These are phyloP conservation scores for Lycium ferocissimum DNA, from an alignment of 257 asterid genomes.

Conservation along the genomic window DNA sequence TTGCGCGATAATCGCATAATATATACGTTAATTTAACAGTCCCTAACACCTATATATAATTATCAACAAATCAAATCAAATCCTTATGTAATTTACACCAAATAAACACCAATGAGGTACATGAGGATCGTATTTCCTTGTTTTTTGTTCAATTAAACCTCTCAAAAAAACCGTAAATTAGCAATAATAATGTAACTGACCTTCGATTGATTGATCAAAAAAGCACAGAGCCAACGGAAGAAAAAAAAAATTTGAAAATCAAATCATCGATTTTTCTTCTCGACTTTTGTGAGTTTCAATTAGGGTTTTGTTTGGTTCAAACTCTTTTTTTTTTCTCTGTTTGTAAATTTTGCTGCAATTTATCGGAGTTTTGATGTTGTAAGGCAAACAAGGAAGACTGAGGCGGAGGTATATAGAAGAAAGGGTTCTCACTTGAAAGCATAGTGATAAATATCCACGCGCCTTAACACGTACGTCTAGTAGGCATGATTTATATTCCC, in stretches of 20 bases:
- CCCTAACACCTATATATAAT: neutral
- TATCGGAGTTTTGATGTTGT: slow-evolving; percentile 25
- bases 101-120: slow-evolving; percentile 31
- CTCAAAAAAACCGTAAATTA: slow-evolving; percentile 30
- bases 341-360: slow-evolving; percentile 20
- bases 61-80: slow-evolving; percentile 30
- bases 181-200: slow-evolving; percentile 55
- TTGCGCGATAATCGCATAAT: slow-evolving; percentile 80
- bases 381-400: slow-evolving; percentile 30
- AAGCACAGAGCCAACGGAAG: slow-evolving; percentile 39
- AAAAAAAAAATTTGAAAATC: slow-evolving; percentile 44
- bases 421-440: slow-evolving; percentile 46
- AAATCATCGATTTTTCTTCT: slow-evolving; percentile 41
- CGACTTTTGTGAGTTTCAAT: neutral
- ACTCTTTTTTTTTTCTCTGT: neutral
- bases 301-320: neutral
- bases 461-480: neutral
- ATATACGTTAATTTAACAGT: neutral
- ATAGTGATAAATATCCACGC: slow-evolving; percentile 36
- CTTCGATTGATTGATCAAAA: slow-evolving; percentile 58
- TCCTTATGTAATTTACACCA: neutral
- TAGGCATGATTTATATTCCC: too few species aligned
- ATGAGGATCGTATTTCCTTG: slow-evolving; percentile 18
- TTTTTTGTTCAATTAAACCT: slow-evolving; percentile 27
- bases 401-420: slow-evolving; percentile 70